phyloP scores from a whole-genome alignment of 768 basidiomycete species.

The Hygrophorus pudorinus region DNA sequence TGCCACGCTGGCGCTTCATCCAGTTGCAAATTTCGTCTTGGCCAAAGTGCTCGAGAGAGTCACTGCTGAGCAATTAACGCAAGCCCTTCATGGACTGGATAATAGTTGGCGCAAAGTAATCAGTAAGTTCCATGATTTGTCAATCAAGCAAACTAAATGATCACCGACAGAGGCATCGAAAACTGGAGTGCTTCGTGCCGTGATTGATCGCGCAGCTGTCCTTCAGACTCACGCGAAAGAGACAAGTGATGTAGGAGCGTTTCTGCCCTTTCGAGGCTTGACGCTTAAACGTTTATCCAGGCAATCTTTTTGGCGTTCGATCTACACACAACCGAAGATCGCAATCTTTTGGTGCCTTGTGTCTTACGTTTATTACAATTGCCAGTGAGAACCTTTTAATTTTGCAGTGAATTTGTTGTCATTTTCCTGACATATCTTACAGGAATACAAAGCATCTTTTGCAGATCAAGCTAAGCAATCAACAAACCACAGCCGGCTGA shows the following conservation, averaged over 20 bases:
- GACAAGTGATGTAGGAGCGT: constrained; percentile 44
- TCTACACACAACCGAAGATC: constrained; percentile 38
- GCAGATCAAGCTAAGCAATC: background rate
- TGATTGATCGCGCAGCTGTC: constrained; percentile 55
- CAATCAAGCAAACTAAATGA: background rate
- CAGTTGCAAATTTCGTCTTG: constrained; percentile 90
- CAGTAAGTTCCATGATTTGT: constrained; percentile 36
- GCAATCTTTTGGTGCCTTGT: constrained; percentile 52
- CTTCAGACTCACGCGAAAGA: constrained; percentile 37
- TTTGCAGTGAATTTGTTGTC: background rate
- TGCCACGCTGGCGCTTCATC: constrained; percentile 66
- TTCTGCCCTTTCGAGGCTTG: background rate
- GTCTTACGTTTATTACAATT: constrained; percentile 44
- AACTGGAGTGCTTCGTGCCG: constrained; percentile 68
- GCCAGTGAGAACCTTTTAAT: constrained; percentile 27
- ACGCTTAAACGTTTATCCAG: constrained; percentile 25
- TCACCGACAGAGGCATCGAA: constrained; percentile 47
- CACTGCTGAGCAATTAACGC: constrained; percentile 42
- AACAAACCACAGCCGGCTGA: constrained; percentile 12
- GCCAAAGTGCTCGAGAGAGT: constrained; percentile 66
- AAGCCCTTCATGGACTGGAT: constrained; percentile 50
- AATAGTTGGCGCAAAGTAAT: constrained; percentile 50
- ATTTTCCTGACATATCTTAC: background rate
- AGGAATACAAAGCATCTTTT: constrained; percentile 19
- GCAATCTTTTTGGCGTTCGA: constrained; percentile 52